Base-by-base conservation (phyloP, 2,329 filamentous ascomycete species). In the Hymenoscyphus fructigenus region DNA sequence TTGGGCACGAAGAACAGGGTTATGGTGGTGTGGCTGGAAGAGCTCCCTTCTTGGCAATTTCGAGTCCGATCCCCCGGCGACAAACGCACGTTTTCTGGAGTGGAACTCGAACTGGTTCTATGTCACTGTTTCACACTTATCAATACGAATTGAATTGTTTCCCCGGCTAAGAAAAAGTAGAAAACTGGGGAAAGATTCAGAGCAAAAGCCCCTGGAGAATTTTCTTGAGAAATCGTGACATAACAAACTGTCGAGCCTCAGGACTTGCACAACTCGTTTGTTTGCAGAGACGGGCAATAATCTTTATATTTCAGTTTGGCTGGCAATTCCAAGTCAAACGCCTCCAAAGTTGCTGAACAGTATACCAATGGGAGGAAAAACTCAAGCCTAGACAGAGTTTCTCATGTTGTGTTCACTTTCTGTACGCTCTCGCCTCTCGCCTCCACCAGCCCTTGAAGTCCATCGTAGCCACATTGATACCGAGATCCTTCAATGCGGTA, bases 371-470 rank as follows among this genome's bases (percentile, higher is more conserved):
- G 47, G 20, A 23, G 20, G 15, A 23, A 53, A 26, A 26, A 20
- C 12, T 38, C 36, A 15, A 38, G 36, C 17, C 14, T 4, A 38
- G 14, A 38, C 12, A 17, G 12, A 17, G 14, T 14, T 38, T 5
- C 14, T 38, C 32, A 38, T 38, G 34, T 14, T 23, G 20, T 57
- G 23, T 57, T 66, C 64, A 75, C 60, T 73, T 74, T 59, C 74
- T 71, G 73, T 86, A 89, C 36, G 86, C 86, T 67, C 81, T 80
- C 60, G 86, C 79, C 71, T 88, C 82, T 67, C 86, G 81, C 73
- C 85, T 83, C 93, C 93, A 97, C 93, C 93, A 97, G 17, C 82
- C 88, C 57, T 81, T 81, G 75, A 97, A 97, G 71, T 93, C 85
- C 73, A 88, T 84, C 0, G 91, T 92, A 57, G 84, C 81, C 63